These are phyloP conservation scores for Mallotus repandus DNA, from an alignment of 441 rosid genomes.

Conservation along the genomic window DNA sequence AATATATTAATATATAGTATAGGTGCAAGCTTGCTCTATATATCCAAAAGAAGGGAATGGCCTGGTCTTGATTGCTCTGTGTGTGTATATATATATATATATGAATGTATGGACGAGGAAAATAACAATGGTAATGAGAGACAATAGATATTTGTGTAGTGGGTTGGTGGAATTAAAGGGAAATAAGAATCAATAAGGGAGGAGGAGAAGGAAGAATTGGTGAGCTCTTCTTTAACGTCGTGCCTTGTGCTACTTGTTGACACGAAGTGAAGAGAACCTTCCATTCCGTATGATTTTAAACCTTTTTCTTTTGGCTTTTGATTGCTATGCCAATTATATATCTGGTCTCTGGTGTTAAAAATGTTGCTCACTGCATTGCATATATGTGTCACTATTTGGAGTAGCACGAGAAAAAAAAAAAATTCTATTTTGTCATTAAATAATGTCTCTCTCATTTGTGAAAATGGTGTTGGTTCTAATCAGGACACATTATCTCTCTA, in stretches of 20 bases:
- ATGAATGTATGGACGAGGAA: background rate
- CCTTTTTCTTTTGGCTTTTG: background rate
- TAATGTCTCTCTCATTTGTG: too few relatives aligned
- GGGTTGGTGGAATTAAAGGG: background rate
- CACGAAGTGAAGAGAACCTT: constrained; percentile 9
- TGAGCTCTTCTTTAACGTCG: too few relatives aligned
- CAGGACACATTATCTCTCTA: too few relatives aligned
- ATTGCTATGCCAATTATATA: background rate
- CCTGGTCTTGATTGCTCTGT: background rate
- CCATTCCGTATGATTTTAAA: background rate
- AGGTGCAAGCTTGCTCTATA: background rate
- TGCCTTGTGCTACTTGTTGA: background rate
- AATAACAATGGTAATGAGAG: background rate
- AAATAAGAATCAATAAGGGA: background rate
- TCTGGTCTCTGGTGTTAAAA: too few relatives aligned
- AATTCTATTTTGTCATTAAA: too few relatives aligned
- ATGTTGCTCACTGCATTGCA: too few relatives aligned
- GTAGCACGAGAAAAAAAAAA: too few relatives aligned
- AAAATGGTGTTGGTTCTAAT: too few relatives aligned
- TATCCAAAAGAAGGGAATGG: background rate
- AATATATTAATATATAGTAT: background rate
- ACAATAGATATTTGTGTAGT: background rate
- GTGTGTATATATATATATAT: background rate
- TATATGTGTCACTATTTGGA: too few relatives aligned
- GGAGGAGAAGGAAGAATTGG: background rate